Evolutionary conservation across 1,139 yeast species (phyloP).

Genomic region (Candida glucosophila): DNA sequence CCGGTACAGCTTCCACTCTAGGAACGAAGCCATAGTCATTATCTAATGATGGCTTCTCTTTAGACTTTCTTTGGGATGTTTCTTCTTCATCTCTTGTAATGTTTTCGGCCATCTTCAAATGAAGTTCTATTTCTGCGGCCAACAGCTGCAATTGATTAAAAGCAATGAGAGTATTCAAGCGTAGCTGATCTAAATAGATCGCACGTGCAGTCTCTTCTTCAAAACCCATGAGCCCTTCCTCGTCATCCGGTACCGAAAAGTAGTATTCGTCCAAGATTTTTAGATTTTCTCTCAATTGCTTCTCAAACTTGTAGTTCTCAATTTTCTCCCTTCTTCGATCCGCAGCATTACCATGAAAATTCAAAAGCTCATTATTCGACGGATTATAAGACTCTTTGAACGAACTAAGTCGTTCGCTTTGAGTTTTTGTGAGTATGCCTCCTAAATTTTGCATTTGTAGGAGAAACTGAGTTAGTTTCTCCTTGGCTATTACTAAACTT

Average conservation of each 20-base stretch:
- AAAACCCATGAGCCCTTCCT: slow-evolving; percentile 23
- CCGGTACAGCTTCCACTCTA: slow-evolving; percentile 37
- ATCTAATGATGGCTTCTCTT: slow-evolving; percentile 11
- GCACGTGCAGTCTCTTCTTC: slow-evolving; percentile 59
- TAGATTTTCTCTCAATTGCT: slow-evolving; percentile 40
- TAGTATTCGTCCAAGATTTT: slow-evolving; percentile 24
- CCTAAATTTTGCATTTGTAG: slow-evolving; percentile 30
- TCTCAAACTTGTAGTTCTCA: slow-evolving; percentile 54
- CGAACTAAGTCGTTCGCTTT: slow-evolving; percentile 29
- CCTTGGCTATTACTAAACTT: slow-evolving; percentile 34
- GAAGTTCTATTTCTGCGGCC: slow-evolving; percentile 49
- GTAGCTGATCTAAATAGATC: slow-evolving; percentile 47
- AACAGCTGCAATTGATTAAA: slow-evolving; percentile 47
- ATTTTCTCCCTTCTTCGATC: slow-evolving; percentile 65
- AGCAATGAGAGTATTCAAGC: slow-evolving; percentile 42
- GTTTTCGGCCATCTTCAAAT: slow-evolving; percentile 30
- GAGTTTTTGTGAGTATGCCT: slow-evolving; percentile 26
- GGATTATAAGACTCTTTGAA: slow-evolving; percentile 36
- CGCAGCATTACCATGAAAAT: slow-evolving; percentile 34
- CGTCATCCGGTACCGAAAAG: slow-evolving; percentile 7
- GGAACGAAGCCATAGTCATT: slow-evolving; percentile 42
- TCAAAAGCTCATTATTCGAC: slow-evolving; percentile 22
- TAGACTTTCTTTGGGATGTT: no score
- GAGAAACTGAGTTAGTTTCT: slow-evolving; percentile 37
- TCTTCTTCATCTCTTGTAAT: slow-evolving; percentile 3